These are phyloP conservation scores for Tulasnella sp. DNA, from an alignment of 768 basidiomycete genomes.

Conservation along the genomic window DNA sequence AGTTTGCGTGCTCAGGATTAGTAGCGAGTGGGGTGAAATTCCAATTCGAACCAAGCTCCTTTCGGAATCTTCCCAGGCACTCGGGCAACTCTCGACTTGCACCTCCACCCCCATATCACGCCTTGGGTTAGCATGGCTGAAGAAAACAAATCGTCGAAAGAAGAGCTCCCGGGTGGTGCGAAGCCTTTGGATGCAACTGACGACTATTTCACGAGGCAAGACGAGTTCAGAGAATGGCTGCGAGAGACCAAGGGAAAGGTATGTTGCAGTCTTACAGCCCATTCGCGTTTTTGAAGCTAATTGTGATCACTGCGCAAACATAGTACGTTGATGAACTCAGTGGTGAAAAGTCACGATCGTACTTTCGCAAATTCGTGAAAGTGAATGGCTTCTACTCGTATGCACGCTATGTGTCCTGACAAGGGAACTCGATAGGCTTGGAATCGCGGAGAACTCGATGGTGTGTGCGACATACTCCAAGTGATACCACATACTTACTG, in stretches of 20 bases:
- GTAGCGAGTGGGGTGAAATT: too few relatives aligned
- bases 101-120: too few relatives aligned
- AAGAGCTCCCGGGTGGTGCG: not conserved
- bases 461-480: slow-evolving; percentile 27
- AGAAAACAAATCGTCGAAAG: slow-evolving; percentile 54
- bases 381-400: slow-evolving; percentile 28
- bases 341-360: slow-evolving; percentile 71
- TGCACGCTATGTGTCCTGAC: too few relatives aligned
- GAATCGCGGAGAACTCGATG: slow-evolving; percentile 65
- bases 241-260: slow-evolving; percentile 58
- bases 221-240: slow-evolving; percentile 80
- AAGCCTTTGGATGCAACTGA: slow-evolving; percentile 33
- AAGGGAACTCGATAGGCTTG: slow-evolving; percentile 48
- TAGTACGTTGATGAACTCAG: slow-evolving; percentile 82
- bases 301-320: not conserved
- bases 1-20: too few relatives aligned
- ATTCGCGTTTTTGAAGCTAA: not conserved
- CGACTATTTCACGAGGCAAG: slow-evolving; percentile 81
- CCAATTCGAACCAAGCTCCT: too few relatives aligned
- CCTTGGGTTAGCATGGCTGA: too few relatives aligned
- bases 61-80: too few relatives aligned
- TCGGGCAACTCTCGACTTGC: too few relatives aligned
- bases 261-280: slow-evolving; percentile 22
- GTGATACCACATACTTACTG: not conserved
- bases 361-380: slow-evolving; percentile 89